Conservation (phyloP, 768 basidiomycete species). For the Cystobasidium ongulense region DNA sequence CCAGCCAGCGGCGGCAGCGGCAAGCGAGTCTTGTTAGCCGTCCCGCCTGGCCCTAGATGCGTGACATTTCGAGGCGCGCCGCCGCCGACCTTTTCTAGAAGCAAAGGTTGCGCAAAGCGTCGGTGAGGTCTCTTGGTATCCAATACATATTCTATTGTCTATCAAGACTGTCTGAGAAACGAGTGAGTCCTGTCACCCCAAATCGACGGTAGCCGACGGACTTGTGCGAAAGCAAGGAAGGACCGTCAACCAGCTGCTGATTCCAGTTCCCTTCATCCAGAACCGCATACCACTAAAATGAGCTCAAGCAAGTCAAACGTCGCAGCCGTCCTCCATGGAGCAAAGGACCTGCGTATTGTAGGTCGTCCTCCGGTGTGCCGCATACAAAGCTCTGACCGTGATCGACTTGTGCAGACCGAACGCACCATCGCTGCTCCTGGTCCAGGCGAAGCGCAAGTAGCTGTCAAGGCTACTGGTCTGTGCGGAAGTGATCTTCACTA, state of each 20-base stretch:
- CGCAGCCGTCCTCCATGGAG: constrained; percentile 74
- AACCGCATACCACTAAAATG: background rate
- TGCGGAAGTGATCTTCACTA: constrained; percentile 72
- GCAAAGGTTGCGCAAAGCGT: no score
- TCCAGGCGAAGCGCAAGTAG: constrained; percentile 67
- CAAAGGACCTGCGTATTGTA: constrained; percentile 69
- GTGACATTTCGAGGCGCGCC: background rate
- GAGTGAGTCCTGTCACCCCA: background rate
- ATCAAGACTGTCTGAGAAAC: background rate
- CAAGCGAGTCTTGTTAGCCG: background rate
- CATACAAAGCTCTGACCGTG: background rate
- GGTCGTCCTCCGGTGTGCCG: background rate
- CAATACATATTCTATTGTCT: background rate
- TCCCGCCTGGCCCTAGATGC: background rate
- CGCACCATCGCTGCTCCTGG: constrained; percentile 65
- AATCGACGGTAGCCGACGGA: background rate
- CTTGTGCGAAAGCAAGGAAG: background rate
- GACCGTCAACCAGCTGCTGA: background rate
- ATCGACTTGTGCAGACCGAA: constrained; percentile 48
- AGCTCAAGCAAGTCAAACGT: constrained; percentile 43
- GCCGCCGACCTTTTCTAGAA: no score
- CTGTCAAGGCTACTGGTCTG: constrained; percentile 72
- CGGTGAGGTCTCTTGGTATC: background rate
- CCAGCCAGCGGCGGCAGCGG: background rate
- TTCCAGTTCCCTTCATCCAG: background rate